Base-by-base conservation (phyloP, 495 filamentous ascomycete species). In the Podospora bellae-mahoneyi region DNA sequence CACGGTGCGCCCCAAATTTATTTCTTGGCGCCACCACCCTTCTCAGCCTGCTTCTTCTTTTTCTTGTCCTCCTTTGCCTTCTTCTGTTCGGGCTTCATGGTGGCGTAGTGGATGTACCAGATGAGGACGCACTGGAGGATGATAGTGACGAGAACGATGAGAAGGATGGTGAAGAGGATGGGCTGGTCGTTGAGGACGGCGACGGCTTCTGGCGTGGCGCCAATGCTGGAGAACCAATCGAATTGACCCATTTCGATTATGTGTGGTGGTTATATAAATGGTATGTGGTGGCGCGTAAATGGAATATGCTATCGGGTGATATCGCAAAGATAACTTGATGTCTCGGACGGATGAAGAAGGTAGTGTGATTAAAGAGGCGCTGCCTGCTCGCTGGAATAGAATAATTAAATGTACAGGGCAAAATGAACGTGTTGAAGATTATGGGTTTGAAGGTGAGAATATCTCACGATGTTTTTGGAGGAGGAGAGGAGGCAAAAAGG, bases 111-210 rank as follows among this genome's bases (percentile, higher is more conserved):
- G 73, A 84, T 83, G 78, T 78, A 83, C 79, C 82, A 84, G 60
- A 82, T 69, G 32, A 83, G 74, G 3, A 79, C 69, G 71, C 66
- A 66, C 65, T 83, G 75, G 6, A 79, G 75, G 74, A 79, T 79
- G 64, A 82, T 57, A 59, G 69, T 71, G 73, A 84, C 69, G 39
- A 84, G 77, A 62, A 80, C 79, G 73, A 83, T 71, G 62, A 84
- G 63, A 67, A 84, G 81, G 55, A 80, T 80, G 63, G 79, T 83
- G 79, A 84, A 84, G 54, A 84, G 74, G 69, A 79, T 77, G 48
- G 82, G 82, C 73, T 84, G 82, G 75, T 84, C 82, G 76, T 84
- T 84, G 65, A 84, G 76, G n/a, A 78, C 78, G 65, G 81, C 80
- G 60, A 84, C 80, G 69, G 81, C 82, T 65, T 79, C 67, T n/a